These are phyloP conservation scores for Starmera pachycereana DNA, from an alignment of 805 yeast species.

Conservation along the genomic window DNA sequence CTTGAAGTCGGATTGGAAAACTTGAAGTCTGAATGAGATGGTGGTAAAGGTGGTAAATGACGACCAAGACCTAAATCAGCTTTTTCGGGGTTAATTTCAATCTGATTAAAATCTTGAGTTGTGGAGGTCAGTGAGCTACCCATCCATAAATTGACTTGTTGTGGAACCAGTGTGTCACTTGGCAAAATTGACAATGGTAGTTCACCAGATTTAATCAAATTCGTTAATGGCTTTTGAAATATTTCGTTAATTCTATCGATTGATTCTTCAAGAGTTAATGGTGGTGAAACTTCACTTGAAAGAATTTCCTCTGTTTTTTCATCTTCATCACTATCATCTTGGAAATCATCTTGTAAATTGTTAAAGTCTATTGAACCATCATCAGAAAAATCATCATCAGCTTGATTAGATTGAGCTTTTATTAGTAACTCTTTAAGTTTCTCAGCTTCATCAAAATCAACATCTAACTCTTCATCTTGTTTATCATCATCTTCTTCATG, in stretches of 20 bases:
- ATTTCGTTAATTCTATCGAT: constrained; percentile 36
- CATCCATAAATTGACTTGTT: constrained; percentile 70
- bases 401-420: constrained; percentile 9
- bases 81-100: constrained; percentile 11
- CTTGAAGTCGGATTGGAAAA: constrained; percentile 30
- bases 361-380: constrained; percentile 32
- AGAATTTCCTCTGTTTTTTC: constrained; percentile 8
- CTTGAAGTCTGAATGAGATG: no score
- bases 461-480: constrained; percentile 8
- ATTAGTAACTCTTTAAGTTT: constrained; percentile 10
- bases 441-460: constrained; percentile 9
- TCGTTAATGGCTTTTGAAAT: constrained; percentile 53
- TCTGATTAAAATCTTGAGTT: constrained; percentile 4
- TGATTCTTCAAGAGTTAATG: constrained; percentile 24
- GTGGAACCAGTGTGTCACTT: constrained; percentile 40
- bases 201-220: constrained; percentile 18
- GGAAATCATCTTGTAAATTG: constrained; percentile 40
- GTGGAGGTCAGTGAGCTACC: constrained; percentile 29
- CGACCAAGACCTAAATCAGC: constrained; percentile 38
- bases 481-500: constrained; percentile 9
- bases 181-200: constrained; percentile 33
- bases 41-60: constrained; percentile 18
- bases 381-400: constrained; percentile 22
- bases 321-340: constrained; percentile 21
- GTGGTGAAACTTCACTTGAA: constrained; percentile 2